Evolutionary conservation across 768 basidiomycete genomes (phyloP).

Genomic region (Sutorius australiensis): DNA sequence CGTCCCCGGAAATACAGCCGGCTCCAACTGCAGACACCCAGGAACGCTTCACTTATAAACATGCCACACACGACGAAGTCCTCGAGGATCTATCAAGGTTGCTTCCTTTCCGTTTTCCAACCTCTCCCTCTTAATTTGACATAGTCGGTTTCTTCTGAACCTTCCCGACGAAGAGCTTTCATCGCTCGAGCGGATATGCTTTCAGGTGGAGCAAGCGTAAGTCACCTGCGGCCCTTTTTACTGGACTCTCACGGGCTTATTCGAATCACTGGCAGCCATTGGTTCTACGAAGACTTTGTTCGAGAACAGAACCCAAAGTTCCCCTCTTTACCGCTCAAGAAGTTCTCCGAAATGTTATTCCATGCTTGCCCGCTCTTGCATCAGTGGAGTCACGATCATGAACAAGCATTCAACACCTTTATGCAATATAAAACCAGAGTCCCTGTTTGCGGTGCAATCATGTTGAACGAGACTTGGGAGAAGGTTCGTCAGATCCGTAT

Average conservation of each 20-base stretch:
- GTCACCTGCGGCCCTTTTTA: conserved; percentile 31
- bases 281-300: conserved; percentile 99
- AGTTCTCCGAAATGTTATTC: conserved; percentile 91
- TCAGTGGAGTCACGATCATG: conserved; percentile 81
- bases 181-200: conserved; percentile 91
- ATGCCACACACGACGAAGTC: conserved; percentile 78
- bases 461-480: conserved; percentile 88
- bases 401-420: conserved; percentile 82
- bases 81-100: conserved; percentile 90
- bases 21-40: conserved; percentile 39
- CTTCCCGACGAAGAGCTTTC: conserved; percentile 90
- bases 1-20: conserved; percentile 67
- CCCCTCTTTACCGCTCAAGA: conserved; percentile 84
- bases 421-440: conserved; percentile 96
- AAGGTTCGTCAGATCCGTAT: conserved; percentile 55
- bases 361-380: conserved; percentile 77
- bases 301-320: conserved; percentile 86
- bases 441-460: conserved; percentile 95
- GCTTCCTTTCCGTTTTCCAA: conserved; percentile 9
- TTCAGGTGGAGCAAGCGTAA: conserved; percentile 99
- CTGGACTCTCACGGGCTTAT: conserved; percentile 13
- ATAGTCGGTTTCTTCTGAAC: conserved; percentile 93
- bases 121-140: conserved; percentile 13
- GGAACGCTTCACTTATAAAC: conserved; percentile 55
- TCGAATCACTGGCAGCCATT: conserved; percentile 59